A percentile compares a stretch with the other conserved stretches of the same genome.
Conservation (phyloP, 305 asterid species). For the Lippia alba region DNA sequence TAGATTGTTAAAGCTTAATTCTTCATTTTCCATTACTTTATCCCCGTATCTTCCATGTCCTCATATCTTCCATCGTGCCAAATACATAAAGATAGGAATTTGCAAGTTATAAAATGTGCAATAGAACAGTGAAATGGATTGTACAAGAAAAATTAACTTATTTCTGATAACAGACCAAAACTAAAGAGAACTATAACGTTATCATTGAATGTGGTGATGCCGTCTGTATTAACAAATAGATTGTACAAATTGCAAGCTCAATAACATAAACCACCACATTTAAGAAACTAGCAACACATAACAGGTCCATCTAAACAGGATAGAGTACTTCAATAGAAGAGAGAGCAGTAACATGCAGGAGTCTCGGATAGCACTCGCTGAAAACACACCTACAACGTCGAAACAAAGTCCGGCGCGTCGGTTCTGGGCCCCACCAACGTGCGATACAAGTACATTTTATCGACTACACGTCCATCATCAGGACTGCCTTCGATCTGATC, state of each 20-base stretch:
- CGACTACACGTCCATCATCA: slow-evolving; percentile 57
- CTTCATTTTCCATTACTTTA: too few species aligned
- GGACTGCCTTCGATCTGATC: slow-evolving; percentile 45
- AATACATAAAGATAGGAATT: too few species aligned
- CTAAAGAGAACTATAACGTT: too few species aligned
- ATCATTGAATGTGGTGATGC: neutral
- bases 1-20: neutral
- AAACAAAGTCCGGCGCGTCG: slow-evolving; percentile 74
- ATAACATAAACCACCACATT: slow-evolving; percentile 18
- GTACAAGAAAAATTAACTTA: too few species aligned
- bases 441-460: slow-evolving; percentile 83
- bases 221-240: slow-evolving; percentile 39
- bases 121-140: too few species aligned
- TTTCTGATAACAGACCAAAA: too few species aligned
- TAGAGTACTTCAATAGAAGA: slow-evolving; percentile 27
- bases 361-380: neutral
- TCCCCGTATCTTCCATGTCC: too few species aligned
- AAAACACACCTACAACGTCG: slow-evolving; percentile 54
- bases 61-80: neutral
- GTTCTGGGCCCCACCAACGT: slow-evolving; percentile 72
- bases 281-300: slow-evolving; percentile 28
- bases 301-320: slow-evolving; percentile 28
- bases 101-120: too few species aligned
- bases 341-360: slow-evolving; percentile 8
- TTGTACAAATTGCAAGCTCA: slow-evolving; percentile 29